Evolutionary conservation across 2,329 filamentous ascomycete species (phyloP).

Genomic region (Fusarium decemcellulare): DNA sequence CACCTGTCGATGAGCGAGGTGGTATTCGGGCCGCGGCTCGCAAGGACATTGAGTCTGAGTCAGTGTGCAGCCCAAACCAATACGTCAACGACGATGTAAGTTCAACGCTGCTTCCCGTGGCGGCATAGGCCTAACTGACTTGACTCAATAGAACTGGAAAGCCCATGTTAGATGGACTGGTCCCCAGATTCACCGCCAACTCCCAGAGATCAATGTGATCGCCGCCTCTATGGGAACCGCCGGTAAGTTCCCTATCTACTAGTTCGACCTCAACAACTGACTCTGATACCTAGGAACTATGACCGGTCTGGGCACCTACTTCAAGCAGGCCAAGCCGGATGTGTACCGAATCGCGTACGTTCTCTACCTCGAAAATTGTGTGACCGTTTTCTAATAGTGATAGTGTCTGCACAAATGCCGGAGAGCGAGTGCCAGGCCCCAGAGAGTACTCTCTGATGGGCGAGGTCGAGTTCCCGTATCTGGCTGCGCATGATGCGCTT

Average conservation of each 20-base stretch:
- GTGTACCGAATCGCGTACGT: constrained; percentile 56
- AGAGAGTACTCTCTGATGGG: constrained; percentile 64
- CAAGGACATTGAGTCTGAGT: constrained; percentile 48
- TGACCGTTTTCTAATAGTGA: constrained; percentile 15
- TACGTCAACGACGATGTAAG: constrained; percentile 52
- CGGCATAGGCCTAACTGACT: neutral
- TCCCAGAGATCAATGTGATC: constrained; percentile 69
- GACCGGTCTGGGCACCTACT: constrained; percentile 65
- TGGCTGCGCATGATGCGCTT: constrained; percentile 65
- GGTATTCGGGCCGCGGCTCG: constrained; percentile 49
- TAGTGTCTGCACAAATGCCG: constrained; percentile 70
- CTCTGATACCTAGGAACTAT: constrained; percentile 54
- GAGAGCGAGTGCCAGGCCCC: constrained; percentile 71
- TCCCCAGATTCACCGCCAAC: constrained; percentile 68
- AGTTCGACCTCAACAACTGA: neutral
- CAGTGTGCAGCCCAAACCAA: constrained; percentile 51
- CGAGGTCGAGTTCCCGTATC: constrained; percentile 71
- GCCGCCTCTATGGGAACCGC: constrained; percentile 69
- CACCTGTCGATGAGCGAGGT: constrained; percentile 50
- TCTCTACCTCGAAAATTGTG: neutral
- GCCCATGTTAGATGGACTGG: constrained; percentile 72
- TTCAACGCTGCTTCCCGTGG: accelerated
- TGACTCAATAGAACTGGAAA: constrained; percentile 60
- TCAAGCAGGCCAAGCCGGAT: constrained; percentile 65
- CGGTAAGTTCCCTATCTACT: constrained; percentile 24